Conservation (phyloP, 192 early-diverging fungal genomes). For the Pilobolus umbonatus region DNA sequence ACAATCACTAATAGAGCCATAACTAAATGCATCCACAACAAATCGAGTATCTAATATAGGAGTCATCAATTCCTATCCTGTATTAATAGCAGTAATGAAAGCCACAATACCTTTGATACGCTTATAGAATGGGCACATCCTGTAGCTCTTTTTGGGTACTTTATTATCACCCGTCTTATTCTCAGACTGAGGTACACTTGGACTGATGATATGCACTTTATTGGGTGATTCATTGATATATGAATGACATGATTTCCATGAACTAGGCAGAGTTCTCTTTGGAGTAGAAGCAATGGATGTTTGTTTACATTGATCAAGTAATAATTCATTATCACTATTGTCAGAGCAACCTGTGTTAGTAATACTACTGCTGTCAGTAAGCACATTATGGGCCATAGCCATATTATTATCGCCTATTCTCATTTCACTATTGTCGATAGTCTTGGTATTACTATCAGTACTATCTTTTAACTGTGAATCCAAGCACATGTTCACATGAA, state of each 20-base stretch:
- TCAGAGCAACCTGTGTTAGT: not conserved
- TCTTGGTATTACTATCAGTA: not conserved
- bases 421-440: not conserved
- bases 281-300: not conserved
- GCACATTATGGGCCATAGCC: not conserved
- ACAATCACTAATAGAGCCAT: slow-evolving; percentile 68
- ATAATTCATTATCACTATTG: not conserved
- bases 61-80: not conserved
- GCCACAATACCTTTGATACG: not conserved
- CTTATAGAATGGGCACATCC: slow-evolving; percentile 9
- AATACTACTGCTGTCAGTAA: not conserved
- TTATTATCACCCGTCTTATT: not conserved
- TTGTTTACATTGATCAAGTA: not conserved
- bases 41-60: slow-evolving; percentile 55
- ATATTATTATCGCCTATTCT: not conserved
- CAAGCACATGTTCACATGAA: slow-evolving; percentile 16
- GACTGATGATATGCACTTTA: not conserved
- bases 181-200: too few species aligned
- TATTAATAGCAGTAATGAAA: not conserved
- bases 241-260: not conserved
- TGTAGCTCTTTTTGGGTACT: not conserved
- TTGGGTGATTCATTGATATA: not conserved
- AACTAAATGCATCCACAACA: slow-evolving; percentile 88
- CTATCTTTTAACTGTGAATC: slow-evolving; percentile 12
- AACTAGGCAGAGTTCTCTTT: not conserved